phyloP scores from a whole-genome alignment of 2,329 filamentous ascomycete species.

The Trichoderma gracile region DNA sequence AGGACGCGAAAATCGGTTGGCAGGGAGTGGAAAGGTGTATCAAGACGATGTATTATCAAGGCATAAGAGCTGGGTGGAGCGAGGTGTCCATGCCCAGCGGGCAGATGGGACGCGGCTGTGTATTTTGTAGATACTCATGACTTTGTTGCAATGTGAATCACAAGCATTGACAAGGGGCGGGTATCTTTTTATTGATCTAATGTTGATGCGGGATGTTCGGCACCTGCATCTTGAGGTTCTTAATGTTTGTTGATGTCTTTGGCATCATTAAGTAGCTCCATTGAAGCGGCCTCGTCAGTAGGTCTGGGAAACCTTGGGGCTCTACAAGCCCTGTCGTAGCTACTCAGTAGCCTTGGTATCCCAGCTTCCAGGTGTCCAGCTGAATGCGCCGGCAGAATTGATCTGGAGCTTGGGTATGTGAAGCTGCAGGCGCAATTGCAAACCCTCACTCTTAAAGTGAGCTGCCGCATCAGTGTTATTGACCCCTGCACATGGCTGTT shows the following conservation, averaged over 20 bases:
- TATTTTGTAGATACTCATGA: conserved; percentile 47
- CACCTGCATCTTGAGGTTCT: neutral
- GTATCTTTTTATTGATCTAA: conserved; percentile 22
- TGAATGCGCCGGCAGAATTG: too few relatives aligned
- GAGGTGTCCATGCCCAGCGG: conserved; percentile 29
- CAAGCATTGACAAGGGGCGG: conserved; percentile 34
- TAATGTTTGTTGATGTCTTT: neutral
- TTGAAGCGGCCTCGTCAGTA: neutral
- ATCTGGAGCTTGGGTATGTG: too few relatives aligned
- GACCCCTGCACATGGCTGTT: neutral
- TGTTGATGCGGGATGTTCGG: neutral
- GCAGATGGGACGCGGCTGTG: conserved; percentile 28
- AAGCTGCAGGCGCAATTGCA: neutral
- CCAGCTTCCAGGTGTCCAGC: neutral
- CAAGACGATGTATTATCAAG: conserved; percentile 30
- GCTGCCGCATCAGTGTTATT: neutral
- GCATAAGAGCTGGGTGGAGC: conserved; percentile 27
- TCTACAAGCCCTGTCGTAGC: neutral
- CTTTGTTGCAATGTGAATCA: conserved; percentile 40
- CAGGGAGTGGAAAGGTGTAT: neutral
- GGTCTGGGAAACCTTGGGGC: neutral
- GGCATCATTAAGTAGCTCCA: neutral
- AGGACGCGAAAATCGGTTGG: neutral
- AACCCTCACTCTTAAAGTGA: neutral
- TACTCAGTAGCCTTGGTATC: neutral